These are phyloP conservation scores for Pyrenula aspistea DNA, from an alignment of 495 filamentous ascomycete species.

Conservation along the genomic window DNA sequence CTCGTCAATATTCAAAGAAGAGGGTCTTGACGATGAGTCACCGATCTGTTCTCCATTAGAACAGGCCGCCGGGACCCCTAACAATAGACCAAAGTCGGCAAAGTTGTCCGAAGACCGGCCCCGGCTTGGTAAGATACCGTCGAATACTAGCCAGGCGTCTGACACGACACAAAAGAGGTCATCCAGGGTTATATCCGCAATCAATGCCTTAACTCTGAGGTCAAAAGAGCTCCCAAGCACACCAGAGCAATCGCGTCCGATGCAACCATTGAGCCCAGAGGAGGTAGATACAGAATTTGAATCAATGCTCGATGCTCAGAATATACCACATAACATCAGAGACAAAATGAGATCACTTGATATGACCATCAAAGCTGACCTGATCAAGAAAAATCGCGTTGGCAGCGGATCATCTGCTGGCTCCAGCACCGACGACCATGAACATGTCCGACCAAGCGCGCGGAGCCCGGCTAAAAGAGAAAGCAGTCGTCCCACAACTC, in stretches of 20 bases:
- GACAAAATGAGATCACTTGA: slow-evolving; percentile 87
- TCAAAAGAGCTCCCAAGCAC: slow-evolving; percentile 15
- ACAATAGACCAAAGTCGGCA: neutral
- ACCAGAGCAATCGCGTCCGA: slow-evolving; percentile 29
- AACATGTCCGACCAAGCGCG: slow-evolving; percentile 6
- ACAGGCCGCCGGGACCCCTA: neutral
- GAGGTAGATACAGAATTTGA: slow-evolving; percentile 39
- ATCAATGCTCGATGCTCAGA: slow-evolving; percentile 58
- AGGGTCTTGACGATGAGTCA: slow-evolving; percentile 7
- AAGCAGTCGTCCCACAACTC: slow-evolving; percentile 30
- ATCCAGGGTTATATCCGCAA: slow-evolving; percentile 53
- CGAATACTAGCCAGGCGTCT: slow-evolving; percentile 9
- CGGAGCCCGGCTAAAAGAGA: slow-evolving; percentile 21
- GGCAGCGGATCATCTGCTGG: slow-evolving; percentile 37
- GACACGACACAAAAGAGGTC: slow-evolving; percentile 23
- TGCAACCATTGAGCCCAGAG: slow-evolving; percentile 34
- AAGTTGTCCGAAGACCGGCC: slow-evolving; percentile 8
- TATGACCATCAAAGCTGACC: slow-evolving; percentile 84
- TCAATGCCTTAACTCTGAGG: slow-evolving; percentile 46
- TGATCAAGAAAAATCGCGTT: slow-evolving; percentile 76
- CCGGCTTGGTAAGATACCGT: slow-evolving; percentile 13
- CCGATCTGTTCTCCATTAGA: neutral
- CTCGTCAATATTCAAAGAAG: slow-evolving; percentile 1
- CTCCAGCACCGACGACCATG: slow-evolving; percentile 5
- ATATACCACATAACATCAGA: slow-evolving; percentile 86